Conservation (phyloP, 768 basidiomycete genomes). For the Termitomyces sp. region DNA sequence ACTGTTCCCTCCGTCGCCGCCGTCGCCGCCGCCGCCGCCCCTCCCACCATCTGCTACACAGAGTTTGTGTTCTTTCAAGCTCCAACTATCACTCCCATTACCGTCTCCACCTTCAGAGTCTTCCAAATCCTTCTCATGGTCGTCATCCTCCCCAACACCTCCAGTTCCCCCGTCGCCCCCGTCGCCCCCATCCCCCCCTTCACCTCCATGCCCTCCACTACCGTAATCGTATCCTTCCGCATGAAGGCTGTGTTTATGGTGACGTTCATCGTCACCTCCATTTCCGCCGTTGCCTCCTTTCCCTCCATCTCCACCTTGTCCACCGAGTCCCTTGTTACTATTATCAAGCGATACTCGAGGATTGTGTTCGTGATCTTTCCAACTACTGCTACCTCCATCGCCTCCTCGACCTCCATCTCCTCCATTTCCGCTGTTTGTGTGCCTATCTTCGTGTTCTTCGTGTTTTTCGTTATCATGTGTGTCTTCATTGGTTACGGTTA, state of each 20-base stretch:
- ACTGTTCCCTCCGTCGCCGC: not conserved
- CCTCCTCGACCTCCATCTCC: not conserved
- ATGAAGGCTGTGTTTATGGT: not conserved
- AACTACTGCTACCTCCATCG: not conserved
- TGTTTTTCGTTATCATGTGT: not conserved
- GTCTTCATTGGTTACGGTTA: not conserved
- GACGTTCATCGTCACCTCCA: not conserved
- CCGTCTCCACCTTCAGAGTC: conserved; percentile 2
- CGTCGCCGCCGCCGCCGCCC: conserved; percentile 2
- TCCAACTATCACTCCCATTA: not conserved
- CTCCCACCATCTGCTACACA: not conserved
- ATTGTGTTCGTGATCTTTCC: not conserved
- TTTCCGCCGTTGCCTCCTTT: not conserved
- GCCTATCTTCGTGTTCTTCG: not conserved
- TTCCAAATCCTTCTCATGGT: not conserved
- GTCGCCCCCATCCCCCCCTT: not conserved
- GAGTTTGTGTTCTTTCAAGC: not conserved
- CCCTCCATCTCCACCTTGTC: not conserved
- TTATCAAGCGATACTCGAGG: too few species aligned
- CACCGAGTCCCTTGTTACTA: not conserved
- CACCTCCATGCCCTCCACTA: not conserved
- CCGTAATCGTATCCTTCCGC: not conserved
- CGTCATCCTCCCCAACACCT: not conserved
- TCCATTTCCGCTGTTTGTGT: not conserved
- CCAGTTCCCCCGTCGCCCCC: not conserved